These are phyloP conservation scores for Fagopyrum homotropicum DNA, from an alignment of 148 eudicot genomes.

Conservation along the genomic window DNA sequence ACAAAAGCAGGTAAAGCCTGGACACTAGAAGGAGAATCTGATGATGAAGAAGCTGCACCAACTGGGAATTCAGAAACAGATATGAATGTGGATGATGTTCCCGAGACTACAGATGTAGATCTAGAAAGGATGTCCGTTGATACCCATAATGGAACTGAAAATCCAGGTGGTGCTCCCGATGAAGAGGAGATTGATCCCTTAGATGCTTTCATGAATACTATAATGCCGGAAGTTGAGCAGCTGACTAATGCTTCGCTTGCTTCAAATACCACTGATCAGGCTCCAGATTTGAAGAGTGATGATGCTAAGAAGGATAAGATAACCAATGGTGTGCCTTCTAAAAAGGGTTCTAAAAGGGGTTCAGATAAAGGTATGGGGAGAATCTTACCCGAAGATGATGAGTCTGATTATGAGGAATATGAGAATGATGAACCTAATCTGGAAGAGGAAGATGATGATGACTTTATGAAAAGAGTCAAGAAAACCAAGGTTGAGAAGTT, in stretches of 20 bases:
- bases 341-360: slow-evolving; percentile 37
- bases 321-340: slow-evolving; percentile 24
- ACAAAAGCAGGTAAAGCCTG: slow-evolving; percentile 63
- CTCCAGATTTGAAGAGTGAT: slow-evolving; percentile 18
- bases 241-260: slow-evolving; percentile 29
- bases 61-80: slow-evolving; percentile 36
- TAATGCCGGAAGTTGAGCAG: slow-evolving; percentile 75
- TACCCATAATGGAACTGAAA: slow-evolving; percentile 31
- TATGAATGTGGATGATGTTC: slow-evolving; percentile 39
- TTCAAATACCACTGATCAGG: slow-evolving; percentile 20
- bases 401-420: slow-evolving; percentile 42
- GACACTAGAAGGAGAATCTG: slow-evolving; percentile 83
- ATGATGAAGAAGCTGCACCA: slow-evolving; percentile 59
- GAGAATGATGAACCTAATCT: slow-evolving; percentile 40
- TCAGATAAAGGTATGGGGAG: slow-evolving; percentile 47
- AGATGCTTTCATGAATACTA: slow-evolving; percentile 78
- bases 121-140: slow-evolving; percentile 42
- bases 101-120: slow-evolving; percentile 25
- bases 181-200: slow-evolving; percentile 77
- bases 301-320: slow-evolving; percentile 22
- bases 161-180: slow-evolving; percentile 22
- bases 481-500: slow-evolving; percentile 74
- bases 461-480: slow-evolving; percentile 78
- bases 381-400: slow-evolving; percentile 72
- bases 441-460: slow-evolving; percentile 85